Percentiles rank a stretch among this genome's conserved stretches.
Conservation (phyloP, 768 basidiomycete species). For the Tylopilus sp. region DNA sequence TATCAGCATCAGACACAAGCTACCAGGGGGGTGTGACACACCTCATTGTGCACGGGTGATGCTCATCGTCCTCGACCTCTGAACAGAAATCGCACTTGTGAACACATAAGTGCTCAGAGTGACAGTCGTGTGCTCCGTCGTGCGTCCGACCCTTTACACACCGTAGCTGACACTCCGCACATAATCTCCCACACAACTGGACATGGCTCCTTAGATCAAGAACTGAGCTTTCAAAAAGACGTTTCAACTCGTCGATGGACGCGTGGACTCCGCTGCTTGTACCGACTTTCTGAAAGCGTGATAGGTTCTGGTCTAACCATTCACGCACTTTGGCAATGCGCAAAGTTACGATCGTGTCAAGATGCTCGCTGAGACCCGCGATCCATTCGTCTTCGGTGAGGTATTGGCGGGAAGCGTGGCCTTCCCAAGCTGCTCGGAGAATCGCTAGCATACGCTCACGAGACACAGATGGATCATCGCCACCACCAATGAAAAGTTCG, state of each 20-base stretch:
- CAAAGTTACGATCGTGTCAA: conserved; percentile 38
- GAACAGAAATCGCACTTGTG: conserved; percentile 41
- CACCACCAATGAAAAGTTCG: conserved; percentile 33
- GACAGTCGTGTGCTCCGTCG: conserved; percentile 45
- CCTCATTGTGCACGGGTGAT: conserved; percentile 44
- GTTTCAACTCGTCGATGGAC: conserved; percentile 42
- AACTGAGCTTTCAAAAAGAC: conserved; percentile 39
- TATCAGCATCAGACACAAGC: neutral
- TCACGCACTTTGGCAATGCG: conserved; percentile 47
- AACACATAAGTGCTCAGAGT: conserved; percentile 45
- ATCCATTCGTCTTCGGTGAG: conserved; percentile 36
- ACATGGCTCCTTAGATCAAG: conserved; percentile 46
- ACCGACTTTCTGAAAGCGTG: conserved; percentile 38
- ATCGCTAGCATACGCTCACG: conserved; percentile 15
- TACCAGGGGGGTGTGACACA: conserved; percentile 27
- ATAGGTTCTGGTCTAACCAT: conserved; percentile 51
- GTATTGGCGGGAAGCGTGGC: conserved; percentile 18
- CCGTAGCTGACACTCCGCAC: conserved; percentile 44
- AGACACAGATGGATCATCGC: conserved; percentile 1
- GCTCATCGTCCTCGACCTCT: conserved; percentile 27
- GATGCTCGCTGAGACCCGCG: conserved; percentile 33
- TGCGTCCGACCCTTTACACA: conserved; percentile 49
- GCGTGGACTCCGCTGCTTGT: conserved; percentile 28
- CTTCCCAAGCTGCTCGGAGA: conserved; percentile 20
- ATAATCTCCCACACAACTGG: conserved; percentile 49